Percentiles rank a stretch among this genome's conserved stretches.
Evolutionary conservation across 2,329 filamentous ascomycete genomes (phyloP).

Genomic region (Fusarium falciforme): DNA sequence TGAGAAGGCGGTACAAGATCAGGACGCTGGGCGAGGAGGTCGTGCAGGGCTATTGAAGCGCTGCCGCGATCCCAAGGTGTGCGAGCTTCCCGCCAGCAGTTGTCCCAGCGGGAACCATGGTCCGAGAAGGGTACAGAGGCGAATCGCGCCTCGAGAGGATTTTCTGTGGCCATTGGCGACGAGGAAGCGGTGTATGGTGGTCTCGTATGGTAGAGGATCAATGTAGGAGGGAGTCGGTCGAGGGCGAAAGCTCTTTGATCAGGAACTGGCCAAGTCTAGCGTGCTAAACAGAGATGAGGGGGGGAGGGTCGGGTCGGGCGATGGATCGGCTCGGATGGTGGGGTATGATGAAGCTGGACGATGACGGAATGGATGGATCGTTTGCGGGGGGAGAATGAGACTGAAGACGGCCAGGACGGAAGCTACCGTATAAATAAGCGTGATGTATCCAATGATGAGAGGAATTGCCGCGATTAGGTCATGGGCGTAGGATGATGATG

Average conservation of each 20-base stretch:
- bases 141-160: slow-evolving; percentile 51
- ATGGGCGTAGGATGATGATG: background rate
- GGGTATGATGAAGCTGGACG: slow-evolving; percentile 33
- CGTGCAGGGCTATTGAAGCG: slow-evolving; percentile 64
- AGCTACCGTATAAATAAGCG: background rate
- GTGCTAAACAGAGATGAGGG: slow-evolving; percentile 28
- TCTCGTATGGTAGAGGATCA: background rate
- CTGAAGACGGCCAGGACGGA: background rate
- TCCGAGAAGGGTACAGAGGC: slow-evolving; percentile 45
- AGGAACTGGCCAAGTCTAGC: slow-evolving; percentile 12
- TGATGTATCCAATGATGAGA: background rate
- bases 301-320: slow-evolving; percentile 32
- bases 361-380: slow-evolving; percentile 34
- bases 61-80: slow-evolving; percentile 69
- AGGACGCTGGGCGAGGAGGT: slow-evolving; percentile 59
- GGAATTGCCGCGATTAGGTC: background rate
- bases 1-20: slow-evolving; percentile 57
- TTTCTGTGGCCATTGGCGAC: slow-evolving; percentile 37
- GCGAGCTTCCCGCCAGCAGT: slow-evolving; percentile 57
- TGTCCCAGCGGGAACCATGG: slow-evolving; percentile 58
- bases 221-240: background rate
- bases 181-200: background rate
- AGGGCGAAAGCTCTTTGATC: background rate
- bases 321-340: slow-evolving; percentile 31
- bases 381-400: slow-evolving; percentile 8